Evolutionary conservation across 371 early-diverging fungal species (phyloP).

Genomic region (Saksenaea oblongispora): DNA sequence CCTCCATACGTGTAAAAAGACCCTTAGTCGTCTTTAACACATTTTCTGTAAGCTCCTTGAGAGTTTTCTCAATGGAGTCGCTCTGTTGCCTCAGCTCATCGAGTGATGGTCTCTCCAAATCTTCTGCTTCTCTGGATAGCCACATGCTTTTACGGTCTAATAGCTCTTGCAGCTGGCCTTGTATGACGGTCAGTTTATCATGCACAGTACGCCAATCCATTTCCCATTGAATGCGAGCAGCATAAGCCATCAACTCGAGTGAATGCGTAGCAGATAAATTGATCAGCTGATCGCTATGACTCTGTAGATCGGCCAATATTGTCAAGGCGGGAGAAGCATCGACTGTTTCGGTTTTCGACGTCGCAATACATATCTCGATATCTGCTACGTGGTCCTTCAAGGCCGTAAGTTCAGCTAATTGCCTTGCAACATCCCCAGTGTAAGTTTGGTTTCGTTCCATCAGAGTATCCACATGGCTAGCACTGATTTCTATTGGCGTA

Average conservation of each 20-base stretch:
- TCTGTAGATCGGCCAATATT: not conserved
- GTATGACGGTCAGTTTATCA: not conserved
- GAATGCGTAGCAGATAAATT: not conserved
- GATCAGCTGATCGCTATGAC: not conserved
- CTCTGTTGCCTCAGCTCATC: not conserved
- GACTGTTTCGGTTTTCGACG: not conserved
- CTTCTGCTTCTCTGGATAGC: constrained; percentile 14
- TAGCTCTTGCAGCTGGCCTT: constrained; percentile 23
- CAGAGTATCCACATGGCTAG: not conserved
- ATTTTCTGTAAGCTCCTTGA: not conserved
- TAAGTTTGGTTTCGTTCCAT: not conserved
- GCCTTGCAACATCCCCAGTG: not conserved
- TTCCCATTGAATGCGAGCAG: constrained; percentile 25
- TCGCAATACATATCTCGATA: not conserved
- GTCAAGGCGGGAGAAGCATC: not conserved
- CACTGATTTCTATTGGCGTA: not conserved
- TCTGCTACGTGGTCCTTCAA: not conserved
- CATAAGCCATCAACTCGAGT: constrained; percentile 7
- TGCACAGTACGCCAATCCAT: not conserved
- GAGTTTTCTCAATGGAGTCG: not conserved
- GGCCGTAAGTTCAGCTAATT: not conserved
- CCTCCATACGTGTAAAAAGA: constrained; percentile 3
- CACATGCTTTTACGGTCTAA: constrained; percentile 25
- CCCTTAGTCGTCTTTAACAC: not conserved
- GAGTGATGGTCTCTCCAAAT: not conserved